A percentile compares a stretch with the other conserved stretches of the same genome.
phyloP scores from a whole-genome alignment of 1,284 basidiomycete species.

The Apiotrichum porosum region DNA sequence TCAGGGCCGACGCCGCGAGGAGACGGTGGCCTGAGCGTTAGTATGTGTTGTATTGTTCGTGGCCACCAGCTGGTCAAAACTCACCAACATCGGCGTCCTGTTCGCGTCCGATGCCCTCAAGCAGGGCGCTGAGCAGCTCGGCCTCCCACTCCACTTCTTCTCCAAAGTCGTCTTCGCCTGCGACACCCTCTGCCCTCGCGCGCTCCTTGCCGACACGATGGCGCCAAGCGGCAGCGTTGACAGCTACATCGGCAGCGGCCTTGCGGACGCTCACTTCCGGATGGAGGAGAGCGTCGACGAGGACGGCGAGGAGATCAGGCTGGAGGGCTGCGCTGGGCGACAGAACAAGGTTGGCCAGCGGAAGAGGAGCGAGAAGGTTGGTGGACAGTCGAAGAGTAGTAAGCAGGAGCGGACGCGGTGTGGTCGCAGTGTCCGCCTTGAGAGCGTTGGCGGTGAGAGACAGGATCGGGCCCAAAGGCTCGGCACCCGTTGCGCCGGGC shows the following conservation, averaged over 20 bases:
- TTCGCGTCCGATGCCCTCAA: conserved; percentile 69
- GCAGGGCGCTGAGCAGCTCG: conserved; percentile 69
- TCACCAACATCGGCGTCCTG: conserved; percentile 69
- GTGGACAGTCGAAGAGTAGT: conserved; percentile 68
- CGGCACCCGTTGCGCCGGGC: conserved; percentile 57
- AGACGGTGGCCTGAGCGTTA: conserved; percentile 79
- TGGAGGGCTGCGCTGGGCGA: conserved; percentile 42
- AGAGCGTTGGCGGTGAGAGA: conserved; percentile 35
- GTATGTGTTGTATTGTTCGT: background rate
- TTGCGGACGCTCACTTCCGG: conserved; percentile 64
- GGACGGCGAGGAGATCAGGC: conserved; percentile 51
- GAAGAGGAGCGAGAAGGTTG: conserved; percentile 61
- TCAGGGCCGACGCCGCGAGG: conserved; percentile 65
- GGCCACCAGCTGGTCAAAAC: conserved; percentile 42
- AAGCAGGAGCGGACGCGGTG: conserved; percentile 55
- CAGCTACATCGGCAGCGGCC: conserved; percentile 73
- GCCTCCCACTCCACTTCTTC: conserved; percentile 74
- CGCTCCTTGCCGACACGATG: conserved; percentile 55
- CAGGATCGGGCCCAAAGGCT: conserved; percentile 54
- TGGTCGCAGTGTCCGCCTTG: conserved; percentile 12
- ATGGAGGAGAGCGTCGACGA: conserved; percentile 66
- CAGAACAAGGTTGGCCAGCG: conserved; percentile 57
- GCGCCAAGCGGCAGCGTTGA: conserved; percentile 64
- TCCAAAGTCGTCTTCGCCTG: conserved; percentile 50
- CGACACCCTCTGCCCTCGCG: conserved; percentile 27